Conservation (phyloP, 1,284 basidiomycete species). For the Melampsora larici-populina region DNA sequence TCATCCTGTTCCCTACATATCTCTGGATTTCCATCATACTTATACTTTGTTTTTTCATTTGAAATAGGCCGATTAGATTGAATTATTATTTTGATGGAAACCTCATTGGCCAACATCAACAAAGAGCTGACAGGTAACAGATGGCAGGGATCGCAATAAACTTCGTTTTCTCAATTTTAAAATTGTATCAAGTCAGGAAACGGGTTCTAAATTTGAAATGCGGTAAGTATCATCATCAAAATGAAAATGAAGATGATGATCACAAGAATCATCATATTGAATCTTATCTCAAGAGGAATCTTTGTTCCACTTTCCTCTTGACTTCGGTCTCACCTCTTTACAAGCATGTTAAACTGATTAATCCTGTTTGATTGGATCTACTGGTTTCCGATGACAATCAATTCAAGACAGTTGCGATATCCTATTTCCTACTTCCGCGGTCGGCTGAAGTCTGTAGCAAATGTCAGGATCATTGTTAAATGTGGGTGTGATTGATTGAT, state of each 20-base stretch:
- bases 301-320: neutral
- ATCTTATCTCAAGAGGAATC: slow-evolving; percentile 8
- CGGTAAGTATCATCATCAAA: neutral
- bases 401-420: slow-evolving; percentile 75
- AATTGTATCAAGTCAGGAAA: slow-evolving; percentile 15
- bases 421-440: slow-evolving; percentile 80
- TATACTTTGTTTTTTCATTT: slow-evolving; percentile 60
- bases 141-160: slow-evolving; percentile 68
- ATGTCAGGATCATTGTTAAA: too few relatives aligned
- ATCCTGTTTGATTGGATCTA: slow-evolving; percentile 57
- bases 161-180: slow-evolving; percentile 43
- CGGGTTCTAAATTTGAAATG: neutral
- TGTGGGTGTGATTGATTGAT: too few relatives aligned
- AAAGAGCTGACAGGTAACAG: slow-evolving; percentile 83
- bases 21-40: neutral
- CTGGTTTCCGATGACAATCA: slow-evolving; percentile 70
- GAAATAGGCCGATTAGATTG: slow-evolving; percentile 52
- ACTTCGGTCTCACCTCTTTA: slow-evolving; percentile 28
- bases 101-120: slow-evolving; percentile 67
- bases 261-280: slow-evolving; percentile 20
- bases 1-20: neutral
- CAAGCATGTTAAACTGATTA: slow-evolving; percentile 45
- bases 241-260: slow-evolving; percentile 28
- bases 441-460: too few relatives aligned
- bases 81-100: slow-evolving; percentile 57